Percentiles rank a stretch among this genome's conserved stretches.
Evolutionary conservation across 78 protist species (phyloP).

Genomic region (Isochrysis galbana): DNA sequence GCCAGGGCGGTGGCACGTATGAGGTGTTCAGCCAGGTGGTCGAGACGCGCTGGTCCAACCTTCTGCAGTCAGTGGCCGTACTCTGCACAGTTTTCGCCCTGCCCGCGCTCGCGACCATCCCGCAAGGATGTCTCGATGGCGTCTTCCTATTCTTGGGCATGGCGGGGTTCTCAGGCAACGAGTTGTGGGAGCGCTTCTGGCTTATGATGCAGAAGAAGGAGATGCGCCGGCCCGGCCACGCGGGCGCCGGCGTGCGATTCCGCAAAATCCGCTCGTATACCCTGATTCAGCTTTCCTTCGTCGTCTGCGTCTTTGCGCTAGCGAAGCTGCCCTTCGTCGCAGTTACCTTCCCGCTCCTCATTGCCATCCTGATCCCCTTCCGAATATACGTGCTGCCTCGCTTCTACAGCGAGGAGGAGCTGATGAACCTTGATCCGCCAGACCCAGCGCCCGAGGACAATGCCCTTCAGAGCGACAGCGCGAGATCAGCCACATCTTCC

Average conservation of each 20-base stretch:
- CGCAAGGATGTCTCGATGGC: not conserved
- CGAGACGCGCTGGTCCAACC: not conserved
- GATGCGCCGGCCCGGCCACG: not conserved
- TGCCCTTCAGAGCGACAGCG: too few species aligned
- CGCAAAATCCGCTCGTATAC: not conserved
- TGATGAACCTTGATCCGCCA: not conserved
- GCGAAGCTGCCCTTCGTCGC: not conserved
- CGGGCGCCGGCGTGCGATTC: not conserved
- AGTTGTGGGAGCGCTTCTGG: not conserved
- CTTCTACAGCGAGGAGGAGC: not conserved
- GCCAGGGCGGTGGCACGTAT: too few species aligned
- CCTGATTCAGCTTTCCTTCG: not conserved
- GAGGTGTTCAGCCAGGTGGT: not conserved
- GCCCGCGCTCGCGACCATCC: not conserved
- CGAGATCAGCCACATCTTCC: too few species aligned
- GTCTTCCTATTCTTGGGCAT: slow-evolving; percentile 45
- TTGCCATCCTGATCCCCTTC: slow-evolving; percentile 8
- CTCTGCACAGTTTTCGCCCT: not conserved
- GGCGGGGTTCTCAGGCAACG: slow-evolving; percentile 14
- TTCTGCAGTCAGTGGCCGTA: not conserved
- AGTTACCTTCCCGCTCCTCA: slow-evolving; percentile 1
- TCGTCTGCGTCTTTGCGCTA: not conserved
- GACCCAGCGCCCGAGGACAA: slow-evolving; percentile 2
- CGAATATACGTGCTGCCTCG: not conserved
- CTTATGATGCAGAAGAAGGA: not conserved